A percentile compares a stretch with the other conserved stretches of the same genome.
Conservation (phyloP, 2,329 filamentous ascomycete species). For the Fusarium guadeloupense region DNA sequence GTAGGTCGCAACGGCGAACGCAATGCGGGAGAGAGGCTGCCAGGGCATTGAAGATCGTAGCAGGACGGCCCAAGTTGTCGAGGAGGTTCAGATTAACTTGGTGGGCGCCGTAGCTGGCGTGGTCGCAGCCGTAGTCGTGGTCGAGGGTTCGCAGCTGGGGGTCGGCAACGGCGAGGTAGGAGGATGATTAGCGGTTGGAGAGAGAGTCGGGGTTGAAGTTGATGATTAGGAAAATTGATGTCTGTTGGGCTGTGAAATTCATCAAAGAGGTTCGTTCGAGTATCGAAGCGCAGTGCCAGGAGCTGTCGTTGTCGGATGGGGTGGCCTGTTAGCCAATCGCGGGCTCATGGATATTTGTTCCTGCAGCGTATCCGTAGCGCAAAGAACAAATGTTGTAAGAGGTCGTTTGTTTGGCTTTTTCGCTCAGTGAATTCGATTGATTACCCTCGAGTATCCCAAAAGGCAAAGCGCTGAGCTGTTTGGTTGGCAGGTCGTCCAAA, state of each 20-base stretch:
- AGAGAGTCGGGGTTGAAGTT: conserved; percentile 9
- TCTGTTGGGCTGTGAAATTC: conserved; percentile 38
- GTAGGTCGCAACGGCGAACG: conserved; percentile 95
- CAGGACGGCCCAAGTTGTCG: conserved; percentile 28
- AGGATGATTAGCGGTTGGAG: conserved; percentile 13
- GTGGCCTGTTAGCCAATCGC: conserved; percentile 41
- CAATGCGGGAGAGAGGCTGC: conserved; percentile 95
- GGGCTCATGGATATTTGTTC: conserved; percentile 38
- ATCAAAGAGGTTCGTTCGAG: conserved; percentile 41
- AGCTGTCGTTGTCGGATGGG: conserved; percentile 29
- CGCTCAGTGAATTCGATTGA: neutral
- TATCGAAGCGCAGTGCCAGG: conserved; percentile 35
- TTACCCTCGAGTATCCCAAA: conserved; percentile 18
- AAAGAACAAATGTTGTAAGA: neutral
- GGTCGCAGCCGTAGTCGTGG: neutral
- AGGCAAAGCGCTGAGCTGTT: conserved; percentile 22
- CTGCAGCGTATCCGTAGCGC: conserved; percentile 11
- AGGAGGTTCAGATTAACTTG: conserved; percentile 28
- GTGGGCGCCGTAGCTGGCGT: conserved; percentile 26
- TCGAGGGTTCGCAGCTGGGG: conserved; percentile 34
- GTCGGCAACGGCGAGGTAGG: conserved; percentile 28
- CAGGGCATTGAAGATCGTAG: conserved; percentile 77
- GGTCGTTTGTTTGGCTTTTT: conserved; percentile 1
- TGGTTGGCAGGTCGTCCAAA: conserved; percentile 28
- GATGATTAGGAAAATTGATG: conserved; percentile 10